A percentile compares a stretch with the other conserved stretches of the same genome.
phyloP scores from a whole-genome alignment of 2,329 filamentous ascomycete genomes.

The Parastagonospora avenae region DNA sequence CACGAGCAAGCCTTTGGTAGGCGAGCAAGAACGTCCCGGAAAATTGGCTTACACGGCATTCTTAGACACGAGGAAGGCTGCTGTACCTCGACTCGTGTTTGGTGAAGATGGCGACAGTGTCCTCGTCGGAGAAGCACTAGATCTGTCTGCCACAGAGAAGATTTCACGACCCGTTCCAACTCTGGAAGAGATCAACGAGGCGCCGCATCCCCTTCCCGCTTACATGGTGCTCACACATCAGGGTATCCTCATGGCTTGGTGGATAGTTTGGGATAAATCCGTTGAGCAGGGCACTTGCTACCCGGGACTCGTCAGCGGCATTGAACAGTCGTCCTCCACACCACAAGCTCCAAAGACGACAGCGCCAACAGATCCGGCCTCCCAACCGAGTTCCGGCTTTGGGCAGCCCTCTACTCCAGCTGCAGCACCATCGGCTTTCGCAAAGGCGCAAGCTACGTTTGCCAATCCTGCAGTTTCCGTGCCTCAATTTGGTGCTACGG shows the following conservation, averaged over 20 bases:
- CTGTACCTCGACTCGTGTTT: conserved; percentile 54
- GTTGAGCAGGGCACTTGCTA: conserved; percentile 76
- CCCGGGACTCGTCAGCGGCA: conserved; percentile 66
- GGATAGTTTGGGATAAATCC: conserved; percentile 88
- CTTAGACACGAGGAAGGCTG: conserved; percentile 76
- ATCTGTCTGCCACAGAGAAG: conserved; percentile 81
- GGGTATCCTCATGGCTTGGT: conserved; percentile 84
- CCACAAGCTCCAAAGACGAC: conserved; percentile 28
- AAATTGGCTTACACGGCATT: conserved; percentile 77
- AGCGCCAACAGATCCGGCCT: conserved; percentile 9
- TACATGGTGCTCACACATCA: conserved; percentile 88
- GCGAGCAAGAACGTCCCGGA: conserved; percentile 64
- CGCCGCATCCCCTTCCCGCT: conserved; percentile 78
- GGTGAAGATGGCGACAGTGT: conserved; percentile 68
- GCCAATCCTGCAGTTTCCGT: conserved; percentile 22
- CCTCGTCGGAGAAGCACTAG: conserved; percentile 78
- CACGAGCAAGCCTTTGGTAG: conserved; percentile 70
- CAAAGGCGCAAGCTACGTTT: conserved; percentile 28
- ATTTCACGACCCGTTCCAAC: conserved; percentile 77
- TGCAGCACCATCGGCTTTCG: conserved; percentile 7
- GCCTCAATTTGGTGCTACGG: conserved; percentile 30
- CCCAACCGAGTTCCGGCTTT: conserved; percentile 14
- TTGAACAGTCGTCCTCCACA: conserved; percentile 28
- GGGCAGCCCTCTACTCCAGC: conserved; percentile 18
- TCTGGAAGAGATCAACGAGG: conserved; percentile 78